These are phyloP conservation scores for Thelephora ganbajun DNA, from an alignment of 768 basidiomycete species.

Conservation along the genomic window DNA sequence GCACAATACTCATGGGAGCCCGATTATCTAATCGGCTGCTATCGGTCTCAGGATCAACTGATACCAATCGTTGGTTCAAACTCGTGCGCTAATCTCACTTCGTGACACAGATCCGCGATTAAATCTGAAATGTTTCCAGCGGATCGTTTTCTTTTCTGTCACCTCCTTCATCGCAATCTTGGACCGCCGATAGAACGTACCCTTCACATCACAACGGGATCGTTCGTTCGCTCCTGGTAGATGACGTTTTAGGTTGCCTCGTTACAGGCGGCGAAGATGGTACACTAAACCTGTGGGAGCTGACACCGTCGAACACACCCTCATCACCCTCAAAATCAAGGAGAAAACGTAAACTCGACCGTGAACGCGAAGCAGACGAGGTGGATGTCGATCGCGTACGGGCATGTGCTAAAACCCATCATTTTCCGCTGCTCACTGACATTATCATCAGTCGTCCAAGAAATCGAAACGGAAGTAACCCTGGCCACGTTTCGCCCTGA, in stretches of 20 bases:
- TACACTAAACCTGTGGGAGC: constrained; percentile 16
- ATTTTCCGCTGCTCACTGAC: too few species aligned
- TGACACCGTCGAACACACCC: not conserved
- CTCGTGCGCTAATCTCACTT: constrained; percentile 32
- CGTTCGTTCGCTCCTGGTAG: constrained; percentile 19
- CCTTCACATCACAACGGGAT: constrained; percentile 17
- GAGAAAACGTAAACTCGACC: not conserved
- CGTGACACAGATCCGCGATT: not conserved
- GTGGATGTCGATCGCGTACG: not conserved
- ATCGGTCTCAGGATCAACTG: constrained; percentile 24
- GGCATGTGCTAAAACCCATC: not conserved
- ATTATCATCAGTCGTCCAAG: too few species aligned
- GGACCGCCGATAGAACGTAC: constrained; percentile 18
- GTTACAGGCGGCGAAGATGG: constrained; percentile 23
- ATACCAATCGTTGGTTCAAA: constrained; percentile 62
- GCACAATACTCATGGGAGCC: constrained; percentile 11
- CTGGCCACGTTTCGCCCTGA: too few species aligned
- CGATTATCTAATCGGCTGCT: constrained; percentile 56
- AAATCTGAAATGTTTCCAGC: constrained; percentile 6
- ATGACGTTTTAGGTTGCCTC: constrained; percentile 17
- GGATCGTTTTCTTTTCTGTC: constrained; percentile 19
- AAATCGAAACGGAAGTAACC: too few species aligned
- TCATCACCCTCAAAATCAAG: not conserved
- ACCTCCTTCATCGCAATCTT: constrained; percentile 12
- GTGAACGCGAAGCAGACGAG: not conserved